Evolutionary conservation across 768 basidiomycete genomes (phyloP).

Genomic region (Favolaschia claudopus): DNA sequence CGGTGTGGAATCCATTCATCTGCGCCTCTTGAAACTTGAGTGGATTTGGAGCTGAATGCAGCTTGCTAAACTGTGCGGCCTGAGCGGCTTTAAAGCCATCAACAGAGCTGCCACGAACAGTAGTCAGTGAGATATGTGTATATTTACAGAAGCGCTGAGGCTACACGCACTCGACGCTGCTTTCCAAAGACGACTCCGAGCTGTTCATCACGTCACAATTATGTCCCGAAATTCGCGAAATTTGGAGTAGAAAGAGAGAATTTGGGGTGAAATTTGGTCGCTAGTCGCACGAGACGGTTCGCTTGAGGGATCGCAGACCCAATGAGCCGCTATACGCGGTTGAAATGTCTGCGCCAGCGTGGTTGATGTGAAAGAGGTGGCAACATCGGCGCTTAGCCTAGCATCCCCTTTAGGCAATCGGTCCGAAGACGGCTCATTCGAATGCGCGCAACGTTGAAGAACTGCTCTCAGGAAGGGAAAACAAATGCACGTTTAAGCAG

Average conservation of each 20-base stretch:
- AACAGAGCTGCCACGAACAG: background rate
- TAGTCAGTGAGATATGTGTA: background rate
- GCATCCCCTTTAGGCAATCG: conserved; percentile 1
- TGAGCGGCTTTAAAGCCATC: conserved; percentile 11
- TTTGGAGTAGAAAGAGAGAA: background rate
- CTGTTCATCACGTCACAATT: background rate
- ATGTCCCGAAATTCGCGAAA: background rate
- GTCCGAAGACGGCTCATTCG: too few relatives aligned
- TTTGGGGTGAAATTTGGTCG: background rate
- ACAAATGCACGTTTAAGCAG: too few relatives aligned
- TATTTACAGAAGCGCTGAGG: background rate
- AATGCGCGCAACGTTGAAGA: too few relatives aligned
- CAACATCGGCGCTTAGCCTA: background rate
- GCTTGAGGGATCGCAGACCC: background rate
- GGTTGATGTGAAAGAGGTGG: conserved; percentile 13
- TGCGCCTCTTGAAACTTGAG: conserved; percentile 18
- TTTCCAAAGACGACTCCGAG: conserved; percentile 16
- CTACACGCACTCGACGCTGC: conserved; percentile 18
- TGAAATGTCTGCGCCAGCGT: background rate
- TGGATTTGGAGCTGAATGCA: background rate
- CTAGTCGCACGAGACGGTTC: background rate
- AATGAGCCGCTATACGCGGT: background rate
- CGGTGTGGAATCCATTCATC: background rate
- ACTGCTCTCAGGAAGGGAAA: too few relatives aligned
- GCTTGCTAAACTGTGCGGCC: conserved; percentile 10